Conservation (phyloP, 495 filamentous ascomycete species). For the Pseudoneurospora amorphoporcata region DNA sequence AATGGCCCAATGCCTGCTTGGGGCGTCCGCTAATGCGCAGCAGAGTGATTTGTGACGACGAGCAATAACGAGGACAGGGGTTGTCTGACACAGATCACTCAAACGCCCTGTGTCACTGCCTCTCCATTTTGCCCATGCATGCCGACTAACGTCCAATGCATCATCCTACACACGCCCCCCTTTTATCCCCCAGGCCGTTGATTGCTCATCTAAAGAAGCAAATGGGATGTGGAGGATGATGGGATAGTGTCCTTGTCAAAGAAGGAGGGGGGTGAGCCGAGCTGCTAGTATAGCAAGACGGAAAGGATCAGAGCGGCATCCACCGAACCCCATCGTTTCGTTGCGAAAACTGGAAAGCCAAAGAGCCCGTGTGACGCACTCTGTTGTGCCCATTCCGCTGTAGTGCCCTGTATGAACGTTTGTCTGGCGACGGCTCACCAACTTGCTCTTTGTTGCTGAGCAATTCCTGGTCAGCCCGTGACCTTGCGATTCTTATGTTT, state of each 20-base stretch:
- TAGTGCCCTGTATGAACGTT: not conserved
- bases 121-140: conserved; percentile 1
- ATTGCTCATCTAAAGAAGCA: not conserved
- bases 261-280: conserved; percentile 6
- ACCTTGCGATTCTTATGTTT: not conserved
- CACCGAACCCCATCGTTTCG: not conserved
- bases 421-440: too few species aligned
- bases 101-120: conserved; percentile 26
- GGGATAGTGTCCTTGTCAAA: not conserved
- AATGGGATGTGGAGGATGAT: not conserved
- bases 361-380: not conserved
- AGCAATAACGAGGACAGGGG: conserved; percentile 20
- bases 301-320: not conserved
- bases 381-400: not conserved
- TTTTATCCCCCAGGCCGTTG: not conserved
- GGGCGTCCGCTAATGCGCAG: conserved; percentile 20
- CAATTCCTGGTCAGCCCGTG: not conserved
- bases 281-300: not conserved
- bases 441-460: not conserved
- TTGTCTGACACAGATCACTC: conserved; percentile 27
- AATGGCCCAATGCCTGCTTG: conserved; percentile 12
- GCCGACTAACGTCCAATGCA: conserved; percentile 6
- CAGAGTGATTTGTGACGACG: conserved; percentile 24
- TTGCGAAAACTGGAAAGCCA: not conserved
- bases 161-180: conserved; percentile 6